phyloP scores from a whole-genome alignment of 768 basidiomycete species.

The Mycena alexandri region DNA sequence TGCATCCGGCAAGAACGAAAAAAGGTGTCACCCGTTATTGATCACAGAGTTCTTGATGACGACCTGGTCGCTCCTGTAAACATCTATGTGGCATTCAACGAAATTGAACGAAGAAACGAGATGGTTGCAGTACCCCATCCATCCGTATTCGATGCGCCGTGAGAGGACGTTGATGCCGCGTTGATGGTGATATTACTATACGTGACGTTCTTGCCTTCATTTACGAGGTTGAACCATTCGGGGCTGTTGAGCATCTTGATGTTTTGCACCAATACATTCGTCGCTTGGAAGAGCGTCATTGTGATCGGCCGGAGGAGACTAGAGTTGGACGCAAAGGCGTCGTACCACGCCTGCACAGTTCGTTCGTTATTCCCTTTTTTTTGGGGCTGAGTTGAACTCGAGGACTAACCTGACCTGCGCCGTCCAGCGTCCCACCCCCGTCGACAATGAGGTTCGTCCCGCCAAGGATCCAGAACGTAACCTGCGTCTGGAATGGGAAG shows the following conservation, averaged over 20 bases:
- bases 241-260: conserved; percentile 34
- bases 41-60: conserved; percentile 63
- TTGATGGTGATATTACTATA: conserved; percentile 62
- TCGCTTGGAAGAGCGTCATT: conserved; percentile 36
- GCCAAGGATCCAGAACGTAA: conserved; percentile 69
- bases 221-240: conserved; percentile 46
- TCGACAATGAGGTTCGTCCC: conserved; percentile 61
- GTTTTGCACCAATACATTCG: conserved; percentile 34
- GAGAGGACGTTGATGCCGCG: conserved; percentile 58
- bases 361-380: not conserved
- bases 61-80: conserved; percentile 53
- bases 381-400: not conserved
- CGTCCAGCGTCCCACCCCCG: conserved; percentile 76
- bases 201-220: conserved; percentile 60
- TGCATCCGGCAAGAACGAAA: no score
- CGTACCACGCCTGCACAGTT: conserved; percentile 62
- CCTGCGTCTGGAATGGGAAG: conserved; percentile 66
- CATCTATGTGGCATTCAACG: not conserved
- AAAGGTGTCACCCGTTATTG: not conserved
- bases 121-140: conserved; percentile 55
- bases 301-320: conserved; percentile 21
- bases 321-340: conserved; percentile 56
- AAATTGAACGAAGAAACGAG: no score
- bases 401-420: conserved; percentile 66
- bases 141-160: conserved; percentile 64